Evolutionary conservation across 1,284 basidiomycete genomes (phyloP).

Genomic region (Sporisorium sorghi): DNA sequence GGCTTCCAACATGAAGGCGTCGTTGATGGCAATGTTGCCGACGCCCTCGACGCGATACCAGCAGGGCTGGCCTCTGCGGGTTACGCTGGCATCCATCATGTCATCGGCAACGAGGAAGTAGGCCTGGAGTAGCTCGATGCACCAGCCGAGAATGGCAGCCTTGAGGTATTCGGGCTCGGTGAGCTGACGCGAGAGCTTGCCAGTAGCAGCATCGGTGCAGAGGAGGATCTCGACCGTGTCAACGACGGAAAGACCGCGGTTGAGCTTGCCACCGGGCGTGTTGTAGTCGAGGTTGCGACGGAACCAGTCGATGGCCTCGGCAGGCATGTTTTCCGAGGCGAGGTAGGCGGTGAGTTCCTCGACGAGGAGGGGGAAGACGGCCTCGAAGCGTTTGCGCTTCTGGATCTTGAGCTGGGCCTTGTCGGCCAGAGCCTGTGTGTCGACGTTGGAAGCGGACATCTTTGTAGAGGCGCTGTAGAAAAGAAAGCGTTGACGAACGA

Average conservation of each 20-base stretch:
- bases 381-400: slow-evolving; percentile 71
- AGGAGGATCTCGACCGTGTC: slow-evolving; percentile 89
- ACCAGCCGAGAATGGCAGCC: slow-evolving; percentile 93
- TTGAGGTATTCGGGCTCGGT: slow-evolving; percentile 80
- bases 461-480: not conserved
- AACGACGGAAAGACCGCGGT: slow-evolving; percentile 92
- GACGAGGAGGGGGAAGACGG: slow-evolving; percentile 73
- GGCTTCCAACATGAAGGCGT: slow-evolving; percentile 94
- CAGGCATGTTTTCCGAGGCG: slow-evolving; percentile 75
- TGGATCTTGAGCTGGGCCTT: slow-evolving; percentile 65
- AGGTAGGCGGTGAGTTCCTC: slow-evolving; percentile 77
- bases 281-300: slow-evolving; percentile 83
- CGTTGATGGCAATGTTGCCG: slow-evolving; percentile 92
- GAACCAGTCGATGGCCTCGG: slow-evolving; percentile 85
- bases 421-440: slow-evolving; percentile 38
- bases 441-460: slow-evolving; percentile 36
- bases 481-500: slow-evolving; percentile 1
- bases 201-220: slow-evolving; percentile 73
- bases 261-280: slow-evolving; percentile 94
- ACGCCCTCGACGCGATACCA: slow-evolving; percentile 80
- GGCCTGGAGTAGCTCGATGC: slow-evolving; percentile 96
- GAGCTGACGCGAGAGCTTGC: slow-evolving; percentile 70
- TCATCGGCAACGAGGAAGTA: slow-evolving; percentile 98
- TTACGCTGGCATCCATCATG: slow-evolving; percentile 95
- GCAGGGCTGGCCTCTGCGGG: slow-evolving; percentile 96